phyloP scores from a whole-genome alignment of 2,329 filamentous ascomycete species.

The Cytospora leucostoma region DNA sequence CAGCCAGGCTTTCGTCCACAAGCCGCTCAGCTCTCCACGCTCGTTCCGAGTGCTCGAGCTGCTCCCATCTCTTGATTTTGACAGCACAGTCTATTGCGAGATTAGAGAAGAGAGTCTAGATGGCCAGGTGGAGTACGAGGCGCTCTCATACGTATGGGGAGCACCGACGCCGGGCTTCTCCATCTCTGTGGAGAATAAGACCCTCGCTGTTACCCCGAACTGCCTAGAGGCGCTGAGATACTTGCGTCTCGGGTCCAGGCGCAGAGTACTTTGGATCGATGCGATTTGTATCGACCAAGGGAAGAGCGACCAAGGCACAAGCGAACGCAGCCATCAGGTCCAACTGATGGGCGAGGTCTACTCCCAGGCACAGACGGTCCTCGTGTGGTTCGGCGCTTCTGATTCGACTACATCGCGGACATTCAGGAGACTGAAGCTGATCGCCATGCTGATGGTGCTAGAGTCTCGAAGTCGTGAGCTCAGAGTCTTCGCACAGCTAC shows the following conservation, averaged over 20 bases:
- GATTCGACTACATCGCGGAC: background rate
- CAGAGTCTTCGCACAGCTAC: background rate
- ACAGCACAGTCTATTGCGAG: background rate
- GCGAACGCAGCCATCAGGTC: conserved; percentile 1
- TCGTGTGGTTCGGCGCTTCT: conserved; percentile 5
- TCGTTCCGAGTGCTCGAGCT: background rate
- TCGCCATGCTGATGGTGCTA: background rate
- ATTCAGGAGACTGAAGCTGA: background rate
- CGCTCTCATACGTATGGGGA: conserved; percentile 5
- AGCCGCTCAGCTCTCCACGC: background rate
- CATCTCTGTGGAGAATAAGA: background rate
- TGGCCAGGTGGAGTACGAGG: background rate
- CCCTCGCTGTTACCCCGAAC: conserved; percentile 4
- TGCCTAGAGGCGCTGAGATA: background rate
- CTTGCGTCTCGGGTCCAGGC: background rate
- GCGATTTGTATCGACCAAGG: conserved; percentile 8
- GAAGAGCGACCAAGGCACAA: background rate
- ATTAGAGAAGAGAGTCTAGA: background rate
- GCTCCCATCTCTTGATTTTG: background rate
- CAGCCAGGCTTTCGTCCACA: background rate
- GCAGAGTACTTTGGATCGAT: background rate
- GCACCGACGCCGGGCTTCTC: background rate
- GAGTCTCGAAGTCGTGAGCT: too few relatives aligned
- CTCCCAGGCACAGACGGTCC: background rate
- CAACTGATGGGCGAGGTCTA: conserved; percentile 4